Evolutionary conservation across 106 monocot genomes (phyloP), one percentile per base, ranked within the genome.

Genomic region (Allium cepa): DNA sequence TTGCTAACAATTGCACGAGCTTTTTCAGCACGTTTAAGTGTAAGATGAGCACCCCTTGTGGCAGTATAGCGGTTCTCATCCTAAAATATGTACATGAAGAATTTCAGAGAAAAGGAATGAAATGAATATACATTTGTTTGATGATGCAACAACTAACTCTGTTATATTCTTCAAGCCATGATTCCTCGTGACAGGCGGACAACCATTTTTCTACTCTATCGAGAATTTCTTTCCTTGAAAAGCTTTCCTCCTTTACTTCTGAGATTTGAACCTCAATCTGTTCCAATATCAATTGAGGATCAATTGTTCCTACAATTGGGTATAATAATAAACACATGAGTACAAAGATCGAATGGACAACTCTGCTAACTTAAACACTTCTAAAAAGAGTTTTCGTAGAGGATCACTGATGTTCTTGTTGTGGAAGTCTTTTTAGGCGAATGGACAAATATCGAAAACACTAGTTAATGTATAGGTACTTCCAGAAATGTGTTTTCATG

Each of bases 1-100:
- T 82, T 85, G 69, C 68, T 82, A 14, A 85, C 79, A 12, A 64
- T 66, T 26, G 79, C 69, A 67, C 89, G 89, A 18, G 89, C 89
- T 72, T 89, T 89, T 67, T 89, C 89, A 27, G 89, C 89, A 18
- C 85, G 81, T 71, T 89, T 89, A 9, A 89, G 77, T 17, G 72
- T 66, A 7, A 89, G 82, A 57, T 89, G 89, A 15, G 85, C 79
- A 18, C 89, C 89, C 72, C 77, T 79, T 67, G 82, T 85, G 60
- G 89, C 89, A 82, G 72, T 89, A 45, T 89, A 89, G 11, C 89
- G 85, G 46, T 85, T 85, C 17, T 89, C 89, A 78, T 89, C 89
- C 89, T 89, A 55, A 62, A 72, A 70, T 49, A 15, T 46, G 48
- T 49, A 47, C n/a, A 68, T 11, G 52, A 6, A 13, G 52, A 6